These are phyloP conservation scores for Sinapis alba DNA, from an alignment of 441 rosid genomes.

Conservation along the genomic window DNA sequence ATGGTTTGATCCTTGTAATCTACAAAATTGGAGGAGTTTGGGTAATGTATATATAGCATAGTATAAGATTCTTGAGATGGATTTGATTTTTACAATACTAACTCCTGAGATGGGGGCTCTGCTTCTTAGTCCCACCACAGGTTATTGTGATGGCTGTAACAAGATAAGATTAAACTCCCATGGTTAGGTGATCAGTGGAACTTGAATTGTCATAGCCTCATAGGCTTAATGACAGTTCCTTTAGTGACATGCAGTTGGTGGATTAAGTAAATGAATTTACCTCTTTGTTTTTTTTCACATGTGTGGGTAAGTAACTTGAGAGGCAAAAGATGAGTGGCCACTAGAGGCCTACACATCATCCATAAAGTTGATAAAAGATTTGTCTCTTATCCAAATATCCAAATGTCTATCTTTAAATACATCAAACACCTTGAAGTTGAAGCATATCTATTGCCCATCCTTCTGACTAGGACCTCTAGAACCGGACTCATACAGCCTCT, in stretches of 20 bases:
- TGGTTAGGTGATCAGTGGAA: constrained; percentile 4
- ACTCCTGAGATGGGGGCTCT: constrained; percentile 15
- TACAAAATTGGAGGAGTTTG: background rate
- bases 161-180: constrained; percentile 17
- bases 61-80: background rate
- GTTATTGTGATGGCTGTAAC: constrained; percentile 6
- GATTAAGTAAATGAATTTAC: background rate
- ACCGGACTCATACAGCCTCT: constrained; percentile 35
- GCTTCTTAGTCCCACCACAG: background rate
- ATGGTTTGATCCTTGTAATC: constrained; percentile 22
- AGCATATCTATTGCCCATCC: constrained; percentile 52
- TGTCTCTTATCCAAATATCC: constrained; percentile 32
- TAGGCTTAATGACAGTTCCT: background rate
- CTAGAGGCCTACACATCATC: constrained; percentile 46
- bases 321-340: constrained; percentile 40
- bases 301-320: constrained; percentile 12
- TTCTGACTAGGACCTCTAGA: constrained; percentile 36
- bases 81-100: background rate
- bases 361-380: background rate
- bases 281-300: background rate
- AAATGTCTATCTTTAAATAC: constrained; percentile 30
- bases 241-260: background rate
- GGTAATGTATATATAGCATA: constrained; percentile 14
- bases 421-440: constrained; percentile 10
- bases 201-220: constrained; percentile 11